Percentiles rank a stretch among this genome's conserved stretches.
Evolutionary conservation across 768 basidiomycete species (phyloP).

Genomic region (Suillus tomentosus): DNA sequence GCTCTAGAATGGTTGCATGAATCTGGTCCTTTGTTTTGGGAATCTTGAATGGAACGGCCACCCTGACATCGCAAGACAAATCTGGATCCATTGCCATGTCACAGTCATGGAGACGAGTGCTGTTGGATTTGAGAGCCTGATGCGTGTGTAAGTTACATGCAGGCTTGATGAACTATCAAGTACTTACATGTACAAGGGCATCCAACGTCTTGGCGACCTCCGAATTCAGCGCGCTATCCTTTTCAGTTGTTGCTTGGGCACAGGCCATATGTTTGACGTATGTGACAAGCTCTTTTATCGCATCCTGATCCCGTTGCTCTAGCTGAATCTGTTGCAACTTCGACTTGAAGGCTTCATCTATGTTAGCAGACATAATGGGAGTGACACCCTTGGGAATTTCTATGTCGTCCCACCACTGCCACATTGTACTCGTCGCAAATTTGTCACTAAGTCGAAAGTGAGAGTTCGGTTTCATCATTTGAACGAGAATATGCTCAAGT

Average conservation of each 20-base stretch:
- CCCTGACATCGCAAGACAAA: background rate
- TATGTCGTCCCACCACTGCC: background rate
- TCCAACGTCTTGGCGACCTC: background rate
- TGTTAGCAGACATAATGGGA: background rate
- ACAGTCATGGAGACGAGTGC: background rate
- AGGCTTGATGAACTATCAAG: background rate
- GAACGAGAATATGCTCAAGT: background rate
- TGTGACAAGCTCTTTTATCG: background rate
- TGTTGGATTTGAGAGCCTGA: background rate
- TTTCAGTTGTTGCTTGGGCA: background rate
- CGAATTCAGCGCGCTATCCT: background rate
- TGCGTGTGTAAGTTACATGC: background rate
- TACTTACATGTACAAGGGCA: background rate
- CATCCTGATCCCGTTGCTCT: background rate
- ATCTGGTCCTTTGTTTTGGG: background rate
- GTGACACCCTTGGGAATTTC: background rate
- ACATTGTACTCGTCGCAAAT: background rate
- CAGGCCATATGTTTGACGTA: background rate
- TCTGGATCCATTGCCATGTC: background rate
- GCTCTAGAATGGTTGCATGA: background rate
- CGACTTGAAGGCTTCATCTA: background rate
- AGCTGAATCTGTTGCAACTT: background rate
- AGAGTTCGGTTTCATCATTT: background rate
- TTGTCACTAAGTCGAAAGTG: background rate
- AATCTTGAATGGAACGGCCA: background rate